phyloP scores from a whole-genome alignment of 768 basidiomycete species.

The Kwoniella sp. region DNA sequence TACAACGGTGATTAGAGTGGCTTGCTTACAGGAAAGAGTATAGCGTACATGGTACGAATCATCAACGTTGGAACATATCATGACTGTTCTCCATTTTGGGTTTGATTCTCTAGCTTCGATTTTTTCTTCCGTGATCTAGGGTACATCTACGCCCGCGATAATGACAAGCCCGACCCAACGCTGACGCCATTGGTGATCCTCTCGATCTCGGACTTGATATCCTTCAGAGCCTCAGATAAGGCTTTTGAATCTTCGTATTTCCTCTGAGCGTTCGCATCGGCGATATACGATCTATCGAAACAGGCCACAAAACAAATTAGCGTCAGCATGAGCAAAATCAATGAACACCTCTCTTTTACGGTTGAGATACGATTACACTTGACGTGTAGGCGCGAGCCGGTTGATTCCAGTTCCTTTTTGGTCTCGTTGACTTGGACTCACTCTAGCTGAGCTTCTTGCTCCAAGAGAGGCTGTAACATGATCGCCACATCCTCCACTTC shows the following conservation, averaged over 20 bases:
- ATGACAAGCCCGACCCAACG: too few relatives aligned
- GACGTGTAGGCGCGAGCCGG: too few relatives aligned
- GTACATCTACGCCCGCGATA: too few relatives aligned
- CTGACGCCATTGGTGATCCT: constrained; percentile 58
- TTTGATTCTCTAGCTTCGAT: too few relatives aligned
- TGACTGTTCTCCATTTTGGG: too few relatives aligned
- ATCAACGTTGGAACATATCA: too few relatives aligned
- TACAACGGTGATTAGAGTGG: too few relatives aligned
- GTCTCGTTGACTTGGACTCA: constrained; percentile 23
- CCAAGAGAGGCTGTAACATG: constrained; percentile 79
- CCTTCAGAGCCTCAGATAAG: constrained; percentile 73
- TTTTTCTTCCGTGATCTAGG: too few relatives aligned
- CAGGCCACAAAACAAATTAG: too few relatives aligned
- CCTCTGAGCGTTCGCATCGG: constrained; percentile 82
- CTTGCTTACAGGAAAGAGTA: too few relatives aligned
- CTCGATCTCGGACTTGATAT: constrained; percentile 82
- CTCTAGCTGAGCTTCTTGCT: constrained; percentile 90
- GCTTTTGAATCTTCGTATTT: constrained; percentile 96
- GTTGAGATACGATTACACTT: too few relatives aligned
- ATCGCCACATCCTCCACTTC: constrained; percentile 73
- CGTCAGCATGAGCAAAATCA: constrained; percentile 3
- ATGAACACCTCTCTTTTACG: not conserved
- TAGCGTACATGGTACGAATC: too few relatives aligned
- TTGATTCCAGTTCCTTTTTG: not conserved
- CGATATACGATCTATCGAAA: constrained; percentile 65